Base-by-base conservation (phyloP, 768 basidiomycete genomes). In the Boletellus ananas region DNA sequence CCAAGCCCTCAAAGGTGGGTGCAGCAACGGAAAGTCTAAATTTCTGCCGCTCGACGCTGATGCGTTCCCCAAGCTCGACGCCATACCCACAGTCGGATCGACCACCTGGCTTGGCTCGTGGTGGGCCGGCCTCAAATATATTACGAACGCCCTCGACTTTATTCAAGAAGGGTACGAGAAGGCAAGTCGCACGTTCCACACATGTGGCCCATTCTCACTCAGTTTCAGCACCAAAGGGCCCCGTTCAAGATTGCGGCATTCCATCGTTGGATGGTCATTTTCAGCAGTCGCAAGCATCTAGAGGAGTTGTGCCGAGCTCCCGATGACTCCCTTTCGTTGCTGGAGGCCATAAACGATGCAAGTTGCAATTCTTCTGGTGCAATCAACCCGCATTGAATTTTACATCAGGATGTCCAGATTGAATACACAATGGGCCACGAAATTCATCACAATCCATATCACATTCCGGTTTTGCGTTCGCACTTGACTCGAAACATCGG, bases 231-330 rank as follows among this genome's bases (percentile, higher is more conserved):
- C 56, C 60, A 62, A 36, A 50, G 41, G 17, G 48, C 53, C 3
- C 42, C 60, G 16, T 72, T 70, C 58, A 70, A 67, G 43, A 50
- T 70, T 25, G 50, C 68, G 1, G 47, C 13, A 34, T 45, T 11
- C 55, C 29, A 29, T 29, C 29, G 59, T 38, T 79, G 78, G 77
- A 53, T 64, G 0, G 68, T 78, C 21, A 45, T 79, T 6, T 52
- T 72, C 1, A 64, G 59, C 21, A 63, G 66, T 4, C 56, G 51
- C 1, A 49, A 60, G 23, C 47, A 66, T 9, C 55, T 75, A 21
- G 69, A 75, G 3, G 76, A 78, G 27, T 21, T 78, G 7, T 53
- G 65, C 7, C 73, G 63, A 42, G 70, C 72, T 8, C 61, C 74
- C 0, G 72, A 75, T 13, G 68, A 70, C n/a, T 52, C 57, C 5